Conservation (phyloP, 371 early-diverging fungal genomes). For the Dentiscutata heterogama region DNA sequence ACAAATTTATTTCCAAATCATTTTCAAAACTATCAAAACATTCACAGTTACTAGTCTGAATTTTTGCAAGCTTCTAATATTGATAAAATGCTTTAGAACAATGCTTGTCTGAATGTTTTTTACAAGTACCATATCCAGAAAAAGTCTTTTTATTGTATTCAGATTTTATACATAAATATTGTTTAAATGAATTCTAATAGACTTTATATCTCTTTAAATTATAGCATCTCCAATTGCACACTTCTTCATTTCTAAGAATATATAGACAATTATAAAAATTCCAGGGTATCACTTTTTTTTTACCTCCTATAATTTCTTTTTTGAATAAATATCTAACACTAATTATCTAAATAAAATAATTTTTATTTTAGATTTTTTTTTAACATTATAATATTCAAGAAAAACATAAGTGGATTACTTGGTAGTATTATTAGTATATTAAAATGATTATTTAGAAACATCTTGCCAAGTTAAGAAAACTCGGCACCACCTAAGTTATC, state of each 20-base stretch:
- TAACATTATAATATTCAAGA: background rate
- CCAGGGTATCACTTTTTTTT: background rate
- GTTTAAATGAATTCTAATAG: too few relatives aligned
- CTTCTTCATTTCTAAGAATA: background rate
- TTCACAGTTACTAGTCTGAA: too few relatives aligned
- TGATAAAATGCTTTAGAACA: too few relatives aligned
- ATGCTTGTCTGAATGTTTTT: too few relatives aligned
- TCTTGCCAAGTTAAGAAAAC: background rate
- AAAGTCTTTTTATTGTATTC: too few relatives aligned
- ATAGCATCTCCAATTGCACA: too few relatives aligned
- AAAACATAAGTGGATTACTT: slow-evolving; percentile 15
- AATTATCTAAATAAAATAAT: slow-evolving; percentile 28
- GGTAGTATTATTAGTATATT: background rate
- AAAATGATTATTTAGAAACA: background rate
- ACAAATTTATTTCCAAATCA: too few relatives aligned
- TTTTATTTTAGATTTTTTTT: slow-evolving; percentile 16
- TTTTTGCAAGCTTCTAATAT: too few relatives aligned
- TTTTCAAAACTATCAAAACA: too few relatives aligned
- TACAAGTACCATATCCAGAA: too few relatives aligned
- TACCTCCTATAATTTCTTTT: slow-evolving; percentile 1
- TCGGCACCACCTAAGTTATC: background rate
- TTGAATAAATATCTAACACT: slow-evolving; percentile 19
- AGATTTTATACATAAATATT: too few relatives aligned
- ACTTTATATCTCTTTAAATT: too few relatives aligned
- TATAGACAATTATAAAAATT: slow-evolving; percentile 26